These are phyloP conservation scores for Amaranthus tricolor DNA, from an alignment of 179 eudicot genomes.

Conservation along the genomic window DNA sequence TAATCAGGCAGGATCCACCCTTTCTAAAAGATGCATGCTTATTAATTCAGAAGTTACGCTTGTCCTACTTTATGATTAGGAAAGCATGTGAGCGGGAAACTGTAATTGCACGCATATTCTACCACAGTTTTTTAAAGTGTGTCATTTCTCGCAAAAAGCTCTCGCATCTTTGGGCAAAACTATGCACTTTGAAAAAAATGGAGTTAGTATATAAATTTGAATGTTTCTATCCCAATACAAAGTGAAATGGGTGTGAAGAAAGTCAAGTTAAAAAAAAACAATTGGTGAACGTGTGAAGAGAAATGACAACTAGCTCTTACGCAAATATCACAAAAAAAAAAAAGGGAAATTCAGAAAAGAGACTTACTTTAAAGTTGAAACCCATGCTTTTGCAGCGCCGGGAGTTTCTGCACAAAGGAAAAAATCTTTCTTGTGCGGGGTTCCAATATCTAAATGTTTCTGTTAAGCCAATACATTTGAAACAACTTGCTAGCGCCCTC, in stretches of 20 bases:
- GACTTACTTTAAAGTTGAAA: constrained; percentile 88
- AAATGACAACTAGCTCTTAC: background rate
- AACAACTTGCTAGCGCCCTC: background rate
- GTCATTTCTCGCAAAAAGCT: no score
- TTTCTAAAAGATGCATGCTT: no score
- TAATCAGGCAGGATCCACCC: no score
- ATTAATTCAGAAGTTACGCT: background rate
- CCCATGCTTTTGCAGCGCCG: constrained; percentile 97
- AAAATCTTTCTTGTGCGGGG: constrained; percentile 95
- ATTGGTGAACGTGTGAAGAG: background rate
- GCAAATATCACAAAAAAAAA: background rate
- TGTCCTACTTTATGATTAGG: background rate
- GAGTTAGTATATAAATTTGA: background rate
- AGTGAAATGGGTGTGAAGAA: background rate
- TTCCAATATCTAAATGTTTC: constrained; percentile 70
- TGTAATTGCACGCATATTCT: background rate
- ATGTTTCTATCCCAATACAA: background rate
- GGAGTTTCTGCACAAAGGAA: constrained; percentile 99
- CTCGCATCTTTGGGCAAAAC: no score
- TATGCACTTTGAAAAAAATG: no score
- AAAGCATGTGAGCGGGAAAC: background rate
- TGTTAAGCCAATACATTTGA: constrained; percentile 40
- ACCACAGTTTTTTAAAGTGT: no score
- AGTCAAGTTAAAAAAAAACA: background rate
- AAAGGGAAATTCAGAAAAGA: constrained; percentile 16